phyloP scores from a whole-genome alignment of 2,329 filamentous ascomycete species.

The Passalora sequoiae region DNA sequence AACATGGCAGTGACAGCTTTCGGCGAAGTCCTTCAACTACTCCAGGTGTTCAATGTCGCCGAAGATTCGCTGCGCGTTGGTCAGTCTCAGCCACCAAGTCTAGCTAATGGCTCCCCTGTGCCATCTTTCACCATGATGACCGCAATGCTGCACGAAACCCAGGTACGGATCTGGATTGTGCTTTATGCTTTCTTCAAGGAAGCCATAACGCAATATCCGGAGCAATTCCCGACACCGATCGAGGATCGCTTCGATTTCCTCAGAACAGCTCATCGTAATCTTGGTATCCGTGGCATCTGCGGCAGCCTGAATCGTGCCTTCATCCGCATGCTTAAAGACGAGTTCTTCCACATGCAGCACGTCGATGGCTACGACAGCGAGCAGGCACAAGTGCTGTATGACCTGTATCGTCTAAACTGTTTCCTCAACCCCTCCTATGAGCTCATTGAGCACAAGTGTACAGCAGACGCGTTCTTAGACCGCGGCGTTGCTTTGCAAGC shows the following conservation, averaged over 20 bases:
- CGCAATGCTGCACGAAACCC: slow-evolving; percentile 68
- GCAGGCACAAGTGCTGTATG: slow-evolving; percentile 76
- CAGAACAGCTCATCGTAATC: slow-evolving; percentile 72
- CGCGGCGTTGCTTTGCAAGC: slow-evolving; percentile 73
- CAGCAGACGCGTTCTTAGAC: slow-evolving; percentile 67
- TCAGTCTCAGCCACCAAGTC: slow-evolving; percentile 57
- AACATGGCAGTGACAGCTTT: slow-evolving; percentile 67
- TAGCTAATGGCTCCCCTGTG: slow-evolving; percentile 42
- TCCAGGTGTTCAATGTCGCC: slow-evolving; percentile 74
- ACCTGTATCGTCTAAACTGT: slow-evolving; percentile 72
- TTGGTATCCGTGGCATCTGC: slow-evolving; percentile 81
- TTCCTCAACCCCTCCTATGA: slow-evolving; percentile 37
- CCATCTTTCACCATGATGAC: slow-evolving; percentile 26
- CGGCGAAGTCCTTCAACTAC: slow-evolving; percentile 63
- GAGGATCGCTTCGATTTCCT: slow-evolving; percentile 75
- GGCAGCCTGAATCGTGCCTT: slow-evolving; percentile 81
- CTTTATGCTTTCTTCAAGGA: slow-evolving; percentile 77
- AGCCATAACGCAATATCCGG: slow-evolving; percentile 61
- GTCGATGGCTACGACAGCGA: slow-evolving; percentile 82
- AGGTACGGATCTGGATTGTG: slow-evolving; percentile 81
- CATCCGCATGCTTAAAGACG: slow-evolving; percentile 79
- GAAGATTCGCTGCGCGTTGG: slow-evolving; percentile 84
- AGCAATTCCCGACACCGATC: slow-evolving; percentile 60
- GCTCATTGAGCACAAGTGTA: slow-evolving; percentile 68
- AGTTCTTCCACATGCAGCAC: slow-evolving; percentile 70